phyloP scores from a whole-genome alignment of 192 early-diverging fungal genomes.

The Coemansia sp. region DNA sequence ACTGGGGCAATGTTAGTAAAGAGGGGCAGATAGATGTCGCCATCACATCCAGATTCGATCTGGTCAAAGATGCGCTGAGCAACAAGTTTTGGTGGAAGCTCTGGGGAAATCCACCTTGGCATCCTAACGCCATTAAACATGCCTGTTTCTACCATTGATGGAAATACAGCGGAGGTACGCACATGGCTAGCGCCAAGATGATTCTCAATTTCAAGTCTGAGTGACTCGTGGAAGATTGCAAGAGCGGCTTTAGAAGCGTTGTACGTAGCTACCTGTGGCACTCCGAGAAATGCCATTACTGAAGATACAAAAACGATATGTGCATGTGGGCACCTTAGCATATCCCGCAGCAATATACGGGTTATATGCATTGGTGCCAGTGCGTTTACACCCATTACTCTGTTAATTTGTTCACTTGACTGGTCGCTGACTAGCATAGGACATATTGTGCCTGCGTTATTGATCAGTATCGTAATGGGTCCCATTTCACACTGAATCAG shows the following conservation, averaged over 20 bases:
- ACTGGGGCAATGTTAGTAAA: conserved; percentile 24
- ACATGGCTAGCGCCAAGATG: conserved; percentile 58
- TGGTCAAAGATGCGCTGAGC: conserved; percentile 56
- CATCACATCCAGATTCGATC: conserved; percentile 52
- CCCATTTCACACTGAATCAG: conserved; percentile 52
- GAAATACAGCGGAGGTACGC: conserved; percentile 60
- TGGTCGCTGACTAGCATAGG: conserved; percentile 60
- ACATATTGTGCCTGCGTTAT: conserved; percentile 76
- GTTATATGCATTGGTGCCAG: conserved; percentile 67
- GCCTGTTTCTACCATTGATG: conserved; percentile 66
- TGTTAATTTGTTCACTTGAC: conserved; percentile 56
- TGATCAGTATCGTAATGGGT: conserved; percentile 73
- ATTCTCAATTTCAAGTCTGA: conserved; percentile 69
- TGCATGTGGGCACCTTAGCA: conserved; percentile 64
- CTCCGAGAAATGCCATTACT: conserved; percentile 38
- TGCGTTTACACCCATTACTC: conserved; percentile 66
- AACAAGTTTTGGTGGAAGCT: conserved; percentile 57
- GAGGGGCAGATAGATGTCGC: conserved; percentile 48
- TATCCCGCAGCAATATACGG: conserved; percentile 66
- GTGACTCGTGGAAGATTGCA: conserved; percentile 65
- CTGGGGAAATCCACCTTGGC: conserved; percentile 61
- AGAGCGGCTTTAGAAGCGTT: conserved; percentile 75
- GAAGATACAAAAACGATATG: conserved; percentile 64
- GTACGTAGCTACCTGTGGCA: conserved; percentile 67
- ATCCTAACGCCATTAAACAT: conserved; percentile 71